Conservation (phyloP, 805 yeast species). For the Candida hispaniensis region DNA sequence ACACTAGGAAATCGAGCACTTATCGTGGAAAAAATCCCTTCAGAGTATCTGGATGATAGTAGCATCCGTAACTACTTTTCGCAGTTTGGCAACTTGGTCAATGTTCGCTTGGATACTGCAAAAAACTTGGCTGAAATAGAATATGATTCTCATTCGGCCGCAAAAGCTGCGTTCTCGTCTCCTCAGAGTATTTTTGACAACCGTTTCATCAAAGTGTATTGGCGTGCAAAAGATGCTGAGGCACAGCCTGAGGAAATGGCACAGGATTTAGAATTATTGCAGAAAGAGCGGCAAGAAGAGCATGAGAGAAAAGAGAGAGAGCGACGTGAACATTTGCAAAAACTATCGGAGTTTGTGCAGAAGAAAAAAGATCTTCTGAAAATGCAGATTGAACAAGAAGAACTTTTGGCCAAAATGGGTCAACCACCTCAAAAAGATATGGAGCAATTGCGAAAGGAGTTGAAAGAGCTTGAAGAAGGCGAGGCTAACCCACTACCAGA, state of each 20-base stretch:
- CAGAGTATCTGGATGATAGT: slow-evolving; percentile 32
- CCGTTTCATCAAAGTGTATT: slow-evolving; percentile 40
- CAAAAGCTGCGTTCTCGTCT: slow-evolving; percentile 35
- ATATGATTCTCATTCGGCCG: slow-evolving; percentile 31
- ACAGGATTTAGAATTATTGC: slow-evolving; percentile 32
- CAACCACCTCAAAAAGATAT: slow-evolving; percentile 20
- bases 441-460: slow-evolving; percentile 26
- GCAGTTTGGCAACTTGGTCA: slow-evolving; percentile 33
- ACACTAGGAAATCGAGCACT: slow-evolving; percentile 28
- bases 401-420: slow-evolving; percentile 20
- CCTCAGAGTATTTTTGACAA: slow-evolving; percentile 39
- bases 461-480: slow-evolving; percentile 24
- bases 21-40: slow-evolving; percentile 37
- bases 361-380: slow-evolving; percentile 31
- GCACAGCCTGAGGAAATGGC: slow-evolving; percentile 29
- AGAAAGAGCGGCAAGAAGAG: slow-evolving; percentile 33
- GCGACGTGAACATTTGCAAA: slow-evolving; percentile 29
- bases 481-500: slow-evolving; percentile 5
- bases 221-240: slow-evolving; percentile 25
- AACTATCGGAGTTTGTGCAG: slow-evolving; percentile 29
- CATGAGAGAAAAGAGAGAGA: slow-evolving; percentile 33
- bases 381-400: slow-evolving; percentile 26
- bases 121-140: slow-evolving; percentile 33
- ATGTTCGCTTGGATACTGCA: slow-evolving; percentile 26
- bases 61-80: slow-evolving; percentile 31